These are phyloP conservation scores for Nothopassalora personata DNA, from an alignment of 2,329 filamentous ascomycete species.

Conservation along the genomic window DNA sequence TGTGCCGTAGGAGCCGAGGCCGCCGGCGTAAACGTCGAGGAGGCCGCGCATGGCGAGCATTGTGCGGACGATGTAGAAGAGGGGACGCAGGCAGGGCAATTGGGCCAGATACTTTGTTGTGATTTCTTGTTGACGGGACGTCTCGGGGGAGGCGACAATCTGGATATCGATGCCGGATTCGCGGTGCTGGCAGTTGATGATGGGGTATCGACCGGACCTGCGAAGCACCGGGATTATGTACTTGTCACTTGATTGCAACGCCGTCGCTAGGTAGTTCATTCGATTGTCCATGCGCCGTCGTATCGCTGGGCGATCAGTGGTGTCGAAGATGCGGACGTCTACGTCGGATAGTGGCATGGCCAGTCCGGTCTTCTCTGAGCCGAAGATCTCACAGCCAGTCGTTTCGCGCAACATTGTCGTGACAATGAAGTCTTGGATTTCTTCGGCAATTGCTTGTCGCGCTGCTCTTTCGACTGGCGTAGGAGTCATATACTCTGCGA, in stretches of 20 bases:
- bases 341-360: constrained; percentile 51
- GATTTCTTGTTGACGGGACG: constrained; percentile 37
- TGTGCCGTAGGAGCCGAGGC: constrained; percentile 51
- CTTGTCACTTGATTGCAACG: neutral
- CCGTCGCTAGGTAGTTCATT: constrained; percentile 13
- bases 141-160: constrained; percentile 45
- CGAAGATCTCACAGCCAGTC: constrained; percentile 40
- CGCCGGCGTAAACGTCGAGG: constrained; percentile 44
- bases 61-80: constrained; percentile 49
- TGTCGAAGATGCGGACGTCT: constrained; percentile 42
- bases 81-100: constrained; percentile 44
- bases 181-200: constrained; percentile 41
- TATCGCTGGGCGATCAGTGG: constrained; percentile 22
- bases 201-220: constrained; percentile 35
- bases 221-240: neutral
- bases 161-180: constrained; percentile 48
- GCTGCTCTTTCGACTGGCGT: constrained; percentile 40
- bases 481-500: constrained; percentile 42
- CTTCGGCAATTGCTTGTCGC: constrained; percentile 32
- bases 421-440: constrained; percentile 26
- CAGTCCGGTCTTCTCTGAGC: constrained; percentile 51
- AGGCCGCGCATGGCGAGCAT: constrained; percentile 48
- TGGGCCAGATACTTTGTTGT: constrained; percentile 45
- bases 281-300: constrained; percentile 2
- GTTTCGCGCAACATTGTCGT: constrained; percentile 14